Percentiles rank a stretch among this genome's conserved stretches.
Conservation (phyloP, 306 rosid species). For the Quercus mongolica region DNA sequence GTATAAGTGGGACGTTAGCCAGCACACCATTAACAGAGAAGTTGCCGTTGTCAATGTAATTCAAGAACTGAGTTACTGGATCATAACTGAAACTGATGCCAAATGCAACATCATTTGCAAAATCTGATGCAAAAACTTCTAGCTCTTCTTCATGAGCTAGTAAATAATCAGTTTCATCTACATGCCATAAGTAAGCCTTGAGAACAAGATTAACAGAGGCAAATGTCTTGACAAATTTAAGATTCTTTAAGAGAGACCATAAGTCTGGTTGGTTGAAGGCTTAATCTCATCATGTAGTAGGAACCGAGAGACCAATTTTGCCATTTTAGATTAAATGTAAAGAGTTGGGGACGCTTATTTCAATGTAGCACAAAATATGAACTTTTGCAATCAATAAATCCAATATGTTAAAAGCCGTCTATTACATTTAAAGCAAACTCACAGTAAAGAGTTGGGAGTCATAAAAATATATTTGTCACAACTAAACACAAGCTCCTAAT, state of each 20-base stretch:
- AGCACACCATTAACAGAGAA: conserved; percentile 90
- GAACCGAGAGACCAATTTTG: too few species aligned
- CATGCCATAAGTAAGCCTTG: conserved; percentile 80
- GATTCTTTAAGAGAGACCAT: conserved; percentile 62
- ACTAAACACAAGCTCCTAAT: too few species aligned
- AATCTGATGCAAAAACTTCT: conserved; percentile 70
- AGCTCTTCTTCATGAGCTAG: conserved; percentile 69
- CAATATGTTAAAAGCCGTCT: too few species aligned
- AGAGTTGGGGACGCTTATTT: too few species aligned
- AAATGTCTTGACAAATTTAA: conserved; percentile 75
- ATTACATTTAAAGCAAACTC: too few species aligned
- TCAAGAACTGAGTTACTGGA: conserved; percentile 68
- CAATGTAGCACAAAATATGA: too few species aligned
- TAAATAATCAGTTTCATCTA: conserved; percentile 6
- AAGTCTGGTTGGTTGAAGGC: conserved; percentile 68
- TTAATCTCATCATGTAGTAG: background rate
- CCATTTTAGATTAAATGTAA: too few species aligned
- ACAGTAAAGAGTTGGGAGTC: too few species aligned
- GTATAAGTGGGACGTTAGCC: conserved; percentile 27
- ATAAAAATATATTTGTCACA: too few species aligned
- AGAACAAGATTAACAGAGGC: conserved; percentile 88
- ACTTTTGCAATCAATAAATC: too few species aligned
- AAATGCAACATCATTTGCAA: conserved; percentile 51
- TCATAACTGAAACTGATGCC: conserved; percentile 77
- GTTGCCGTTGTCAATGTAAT: conserved; percentile 58